phyloP scores from a whole-genome alignment of 139 green algal genomes.

The Coelastrella sp. region DNA sequence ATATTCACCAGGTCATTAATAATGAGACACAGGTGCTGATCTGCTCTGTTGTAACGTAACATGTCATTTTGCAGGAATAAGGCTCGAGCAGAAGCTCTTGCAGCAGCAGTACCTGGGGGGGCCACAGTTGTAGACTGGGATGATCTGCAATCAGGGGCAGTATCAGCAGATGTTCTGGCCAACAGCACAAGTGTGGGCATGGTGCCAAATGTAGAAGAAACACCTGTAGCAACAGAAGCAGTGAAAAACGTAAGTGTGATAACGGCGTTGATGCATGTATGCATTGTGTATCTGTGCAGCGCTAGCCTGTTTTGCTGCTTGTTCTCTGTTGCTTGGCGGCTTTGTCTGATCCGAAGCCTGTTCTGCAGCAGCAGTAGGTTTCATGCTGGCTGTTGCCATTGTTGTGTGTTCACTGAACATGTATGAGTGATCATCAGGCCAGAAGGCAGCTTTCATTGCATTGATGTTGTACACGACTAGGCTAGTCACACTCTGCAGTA shows the following conservation, averaged over 20 bases:
- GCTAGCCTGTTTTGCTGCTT: background rate
- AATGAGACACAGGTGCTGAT: too few relatives aligned
- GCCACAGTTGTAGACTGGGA: conserved; percentile 56
- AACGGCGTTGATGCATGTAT: too few relatives aligned
- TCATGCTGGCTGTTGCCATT: background rate
- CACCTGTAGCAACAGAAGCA: conserved; percentile 71
- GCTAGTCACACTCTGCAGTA: background rate
- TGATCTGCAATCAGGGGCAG: conserved; percentile 57
- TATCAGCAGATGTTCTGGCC: conserved; percentile 87
- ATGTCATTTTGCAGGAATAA: conserved; percentile 24
- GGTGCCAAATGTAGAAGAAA: conserved; percentile 79
- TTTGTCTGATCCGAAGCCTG: background rate
- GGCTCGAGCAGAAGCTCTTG: conserved; percentile 78
- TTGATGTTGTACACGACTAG: too few relatives aligned
- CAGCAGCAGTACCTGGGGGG: conserved; percentile 53
- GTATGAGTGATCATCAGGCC: too few relatives aligned
- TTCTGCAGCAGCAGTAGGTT: background rate
- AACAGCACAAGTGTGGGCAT: conserved; percentile 98
- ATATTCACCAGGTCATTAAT: too few relatives aligned
- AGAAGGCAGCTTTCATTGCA: too few relatives aligned
- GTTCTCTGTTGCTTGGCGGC: background rate
- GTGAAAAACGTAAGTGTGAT: conserved; percentile 67
- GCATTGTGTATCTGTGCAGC: too few relatives aligned
- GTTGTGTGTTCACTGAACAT: background rate
- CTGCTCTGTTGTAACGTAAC: too few relatives aligned